These are phyloP conservation scores for Hypoxylon sp. DNA, from an alignment of 2,329 filamentous ascomycete genomes.

Conservation along the genomic window DNA sequence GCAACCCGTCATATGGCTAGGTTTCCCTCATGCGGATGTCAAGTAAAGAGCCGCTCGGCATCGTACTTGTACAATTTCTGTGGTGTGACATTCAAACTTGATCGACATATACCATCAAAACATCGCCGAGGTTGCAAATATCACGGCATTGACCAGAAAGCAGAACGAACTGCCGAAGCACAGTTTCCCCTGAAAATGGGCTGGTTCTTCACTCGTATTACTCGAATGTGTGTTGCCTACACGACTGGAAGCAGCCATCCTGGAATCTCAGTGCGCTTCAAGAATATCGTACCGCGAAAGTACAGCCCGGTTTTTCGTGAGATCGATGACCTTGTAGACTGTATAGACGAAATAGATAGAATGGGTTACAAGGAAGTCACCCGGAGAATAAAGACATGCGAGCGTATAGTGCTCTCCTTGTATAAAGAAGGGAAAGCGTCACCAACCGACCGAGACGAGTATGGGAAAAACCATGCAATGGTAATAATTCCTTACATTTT, in stretches of 20 bases:
- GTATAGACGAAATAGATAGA: neutral
- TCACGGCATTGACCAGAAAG: neutral
- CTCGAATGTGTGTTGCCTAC: neutral
- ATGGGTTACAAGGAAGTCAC: neutral
- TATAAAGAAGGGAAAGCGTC: slow-evolving; percentile 4
- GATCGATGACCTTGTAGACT: neutral
- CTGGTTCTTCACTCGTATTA: neutral
- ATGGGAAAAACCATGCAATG: neutral
- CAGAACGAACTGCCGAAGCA: neutral
- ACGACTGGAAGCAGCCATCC: slow-evolving; percentile 4
- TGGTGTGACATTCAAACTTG: neutral
- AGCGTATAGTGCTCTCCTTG: neutral
- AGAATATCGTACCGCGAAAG: neutral
- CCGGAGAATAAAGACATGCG: neutral
- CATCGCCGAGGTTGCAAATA: neutral
- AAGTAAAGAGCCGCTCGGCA: neutral
- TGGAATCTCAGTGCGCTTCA: slow-evolving; percentile 3
- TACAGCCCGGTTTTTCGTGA: neutral
- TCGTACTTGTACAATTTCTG: neutral
- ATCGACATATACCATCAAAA: neutral
- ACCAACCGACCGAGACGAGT: slow-evolving; percentile 3
- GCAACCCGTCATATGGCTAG: neutral
- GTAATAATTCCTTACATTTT: neutral
- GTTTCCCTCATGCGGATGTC: neutral
- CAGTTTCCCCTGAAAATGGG: slow-evolving; percentile 4